Evolutionary conservation across 2,329 filamentous ascomycete genomes (phyloP).

Genomic region (Emmonsia crescens): DNA sequence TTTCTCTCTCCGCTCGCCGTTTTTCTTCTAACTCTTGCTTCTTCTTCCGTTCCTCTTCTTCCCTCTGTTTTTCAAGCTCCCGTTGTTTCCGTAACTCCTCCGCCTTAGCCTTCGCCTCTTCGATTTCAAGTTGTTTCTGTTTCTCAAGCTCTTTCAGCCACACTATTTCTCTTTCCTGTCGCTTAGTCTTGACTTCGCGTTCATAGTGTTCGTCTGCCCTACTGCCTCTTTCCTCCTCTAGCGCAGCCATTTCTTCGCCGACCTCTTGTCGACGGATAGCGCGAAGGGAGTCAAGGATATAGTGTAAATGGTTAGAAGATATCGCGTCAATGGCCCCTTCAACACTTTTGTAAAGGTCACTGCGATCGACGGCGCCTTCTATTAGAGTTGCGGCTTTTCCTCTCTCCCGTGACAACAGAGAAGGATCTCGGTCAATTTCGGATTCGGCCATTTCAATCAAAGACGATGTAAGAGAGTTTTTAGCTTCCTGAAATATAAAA

Average conservation of each 20-base stretch:
- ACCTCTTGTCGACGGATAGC: slow-evolving; percentile 48
- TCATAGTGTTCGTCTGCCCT: slow-evolving; percentile 53
- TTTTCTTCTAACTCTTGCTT: slow-evolving; percentile 41
- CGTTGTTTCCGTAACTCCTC: slow-evolving; percentile 35
- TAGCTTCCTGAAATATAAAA: slow-evolving; percentile 36
- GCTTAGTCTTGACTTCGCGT: slow-evolving; percentile 41
- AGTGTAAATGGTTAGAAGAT: slow-evolving; percentile 43
- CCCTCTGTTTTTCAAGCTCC: slow-evolving; percentile 34
- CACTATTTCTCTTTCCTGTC: slow-evolving; percentile 40
- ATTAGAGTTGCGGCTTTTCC: slow-evolving; percentile 52
- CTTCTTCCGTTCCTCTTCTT: slow-evolving; percentile 37
- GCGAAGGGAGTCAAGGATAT: slow-evolving; percentile 44
- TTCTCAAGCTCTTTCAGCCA: slow-evolving; percentile 38
- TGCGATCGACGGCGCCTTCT: slow-evolving; percentile 53
- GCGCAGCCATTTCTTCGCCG: slow-evolving; percentile 44
- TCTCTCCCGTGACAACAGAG: slow-evolving; percentile 50
- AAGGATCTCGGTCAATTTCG: slow-evolving; percentile 53
- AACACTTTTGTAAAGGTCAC: slow-evolving; percentile 50
- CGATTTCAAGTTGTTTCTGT: slow-evolving; percentile 42
- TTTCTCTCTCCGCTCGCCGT: slow-evolving; percentile 39
- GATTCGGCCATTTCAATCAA: slow-evolving; percentile 46
- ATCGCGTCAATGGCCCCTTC: slow-evolving; percentile 45
- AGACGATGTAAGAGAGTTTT: slow-evolving; percentile 40
- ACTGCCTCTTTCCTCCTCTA: slow-evolving; percentile 44
- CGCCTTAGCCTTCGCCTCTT: slow-evolving; percentile 30